These are phyloP conservation scores for Suhomyces guaymorum DNA, from an alignment of 1,139 yeast genomes.

Conservation along the genomic window DNA sequence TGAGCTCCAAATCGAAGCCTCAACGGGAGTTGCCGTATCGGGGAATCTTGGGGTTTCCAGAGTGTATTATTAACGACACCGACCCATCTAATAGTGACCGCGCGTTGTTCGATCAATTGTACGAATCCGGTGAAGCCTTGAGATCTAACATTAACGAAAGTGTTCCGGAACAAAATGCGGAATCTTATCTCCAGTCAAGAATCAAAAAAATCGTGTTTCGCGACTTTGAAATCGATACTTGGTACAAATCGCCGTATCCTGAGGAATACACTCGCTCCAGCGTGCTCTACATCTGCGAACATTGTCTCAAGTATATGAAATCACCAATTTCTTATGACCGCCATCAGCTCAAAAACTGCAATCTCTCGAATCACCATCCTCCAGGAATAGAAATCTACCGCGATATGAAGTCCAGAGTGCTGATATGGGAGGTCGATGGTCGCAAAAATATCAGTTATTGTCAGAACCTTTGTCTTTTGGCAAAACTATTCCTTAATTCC, in stretches of 20 bases:
- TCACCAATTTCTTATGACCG: slow-evolving; percentile 68
- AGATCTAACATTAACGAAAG: slow-evolving; percentile 9
- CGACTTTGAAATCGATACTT: slow-evolving; percentile 73
- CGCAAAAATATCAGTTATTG: slow-evolving; percentile 79
- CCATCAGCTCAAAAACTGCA: slow-evolving; percentile 71
- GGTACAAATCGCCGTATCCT: slow-evolving; percentile 95
- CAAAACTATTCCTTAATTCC: slow-evolving; percentile 85
- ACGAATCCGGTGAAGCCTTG: slow-evolving; percentile 27
- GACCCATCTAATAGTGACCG: slow-evolving; percentile 58
- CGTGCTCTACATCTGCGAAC: slow-evolving; percentile 76
- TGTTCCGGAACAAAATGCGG: slow-evolving; percentile 1
- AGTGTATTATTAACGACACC: slow-evolving; percentile 62
- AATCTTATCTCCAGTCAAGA: slow-evolving; percentile 24
- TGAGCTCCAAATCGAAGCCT: background rate
- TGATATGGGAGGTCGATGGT: slow-evolving; percentile 93
- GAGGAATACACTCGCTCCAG: slow-evolving; percentile 71
- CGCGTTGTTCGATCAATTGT: slow-evolving; percentile 42
- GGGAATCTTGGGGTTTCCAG: slow-evolving; percentile 60
- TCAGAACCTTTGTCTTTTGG: slow-evolving; percentile 84
- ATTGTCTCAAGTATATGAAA: slow-evolving; percentile 78
- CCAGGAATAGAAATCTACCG: slow-evolving; percentile 93
- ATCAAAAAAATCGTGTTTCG: slow-evolving; percentile 65
- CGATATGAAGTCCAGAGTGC: slow-evolving; percentile 48
- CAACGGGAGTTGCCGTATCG: slow-evolving; percentile 57
- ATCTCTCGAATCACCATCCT: slow-evolving; percentile 58